Conservation (phyloP, 2,329 filamentous ascomycete species). For the Paraconiothyrium brasiliense region DNA sequence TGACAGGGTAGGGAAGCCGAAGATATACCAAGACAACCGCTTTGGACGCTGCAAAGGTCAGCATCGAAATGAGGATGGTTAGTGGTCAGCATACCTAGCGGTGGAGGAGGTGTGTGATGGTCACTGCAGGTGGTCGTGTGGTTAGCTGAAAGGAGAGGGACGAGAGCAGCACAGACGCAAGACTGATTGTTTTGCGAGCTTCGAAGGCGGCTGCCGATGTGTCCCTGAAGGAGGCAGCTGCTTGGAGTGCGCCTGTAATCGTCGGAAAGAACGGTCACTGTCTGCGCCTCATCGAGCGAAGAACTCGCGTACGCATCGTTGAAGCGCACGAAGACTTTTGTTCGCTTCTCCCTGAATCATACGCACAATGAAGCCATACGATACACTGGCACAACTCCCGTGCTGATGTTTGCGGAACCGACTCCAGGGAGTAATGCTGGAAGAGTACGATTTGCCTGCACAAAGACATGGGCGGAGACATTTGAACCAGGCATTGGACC, state of each 20-base stretch:
- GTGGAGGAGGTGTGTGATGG: neutral
- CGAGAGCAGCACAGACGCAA: neutral
- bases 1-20: neutral
- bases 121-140: neutral
- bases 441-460: too few species aligned
- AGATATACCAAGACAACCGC: neutral
- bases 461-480: too few species aligned
- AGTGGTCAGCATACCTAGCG: neutral
- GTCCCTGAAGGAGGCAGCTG: neutral
- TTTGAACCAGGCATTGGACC: too few species aligned
- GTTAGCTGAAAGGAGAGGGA: neutral
- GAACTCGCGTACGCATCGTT: too few species aligned
- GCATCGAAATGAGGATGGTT: neutral
- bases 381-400: too few species aligned
- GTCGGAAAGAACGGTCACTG: neutral
- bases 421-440: too few species aligned
- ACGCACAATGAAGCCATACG: too few species aligned
- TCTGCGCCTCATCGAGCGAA: neutral
- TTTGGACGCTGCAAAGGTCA: neutral
- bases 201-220: neutral
- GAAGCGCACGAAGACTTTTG: too few species aligned
- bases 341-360: too few species aligned
- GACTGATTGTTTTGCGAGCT: slow-evolving; percentile 1
- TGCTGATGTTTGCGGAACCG: too few species aligned
- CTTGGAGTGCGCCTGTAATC: neutral